Percentiles rank a stretch among this genome's conserved stretches.
phyloP scores from a whole-genome alignment of 352 stramenopile genomes.

The Phytophthora agathidicida region DNA sequence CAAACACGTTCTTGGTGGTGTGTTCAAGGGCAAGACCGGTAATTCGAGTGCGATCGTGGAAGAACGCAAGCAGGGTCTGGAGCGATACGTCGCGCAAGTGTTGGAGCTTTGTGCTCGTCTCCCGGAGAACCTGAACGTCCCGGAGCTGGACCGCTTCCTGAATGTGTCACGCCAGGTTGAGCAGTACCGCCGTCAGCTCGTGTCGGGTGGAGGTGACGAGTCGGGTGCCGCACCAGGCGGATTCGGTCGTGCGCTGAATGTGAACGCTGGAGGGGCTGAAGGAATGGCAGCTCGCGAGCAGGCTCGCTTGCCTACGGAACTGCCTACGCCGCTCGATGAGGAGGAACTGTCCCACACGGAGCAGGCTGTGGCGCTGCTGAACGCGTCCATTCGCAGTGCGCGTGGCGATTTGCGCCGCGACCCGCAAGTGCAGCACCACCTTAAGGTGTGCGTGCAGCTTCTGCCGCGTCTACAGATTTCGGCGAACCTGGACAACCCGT shows the following conservation, averaged over 20 bases:
- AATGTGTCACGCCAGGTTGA: slow-evolving; percentile 88
- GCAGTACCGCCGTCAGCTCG: slow-evolving; percentile 79
- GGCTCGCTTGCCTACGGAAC: slow-evolving; percentile 76
- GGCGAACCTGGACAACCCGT: slow-evolving; percentile 90
- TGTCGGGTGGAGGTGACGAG: slow-evolving; percentile 34
- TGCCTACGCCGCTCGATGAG: slow-evolving; percentile 86
- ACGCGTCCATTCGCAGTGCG: slow-evolving; percentile 80
- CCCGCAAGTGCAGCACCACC: slow-evolving; percentile 80
- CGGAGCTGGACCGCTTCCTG: slow-evolving; percentile 86
- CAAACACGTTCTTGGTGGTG: slow-evolving; percentile 84
- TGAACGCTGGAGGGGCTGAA: slow-evolving; percentile 75
- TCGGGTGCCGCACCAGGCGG: slow-evolving; percentile 23
- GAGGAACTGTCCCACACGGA: slow-evolving; percentile 88
- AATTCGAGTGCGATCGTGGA: slow-evolving; percentile 89
- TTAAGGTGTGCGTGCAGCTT: slow-evolving; percentile 89
- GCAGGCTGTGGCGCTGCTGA: slow-evolving; percentile 77
- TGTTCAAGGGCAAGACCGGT: slow-evolving; percentile 86
- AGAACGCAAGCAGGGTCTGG: slow-evolving; percentile 81
- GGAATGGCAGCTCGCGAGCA: slow-evolving; percentile 81
- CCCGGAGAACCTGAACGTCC: slow-evolving; percentile 80
- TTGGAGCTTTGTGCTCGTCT: slow-evolving; percentile 84
- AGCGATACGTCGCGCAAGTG: slow-evolving; percentile 85
- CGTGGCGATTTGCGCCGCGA: slow-evolving; percentile 83
- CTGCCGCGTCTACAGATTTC: slow-evolving; percentile 87
- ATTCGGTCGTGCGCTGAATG: slow-evolving; percentile 56